Conservation (phyloP, 192 early-diverging fungal genomes). For the Helicostylum pulchrum region DNA sequence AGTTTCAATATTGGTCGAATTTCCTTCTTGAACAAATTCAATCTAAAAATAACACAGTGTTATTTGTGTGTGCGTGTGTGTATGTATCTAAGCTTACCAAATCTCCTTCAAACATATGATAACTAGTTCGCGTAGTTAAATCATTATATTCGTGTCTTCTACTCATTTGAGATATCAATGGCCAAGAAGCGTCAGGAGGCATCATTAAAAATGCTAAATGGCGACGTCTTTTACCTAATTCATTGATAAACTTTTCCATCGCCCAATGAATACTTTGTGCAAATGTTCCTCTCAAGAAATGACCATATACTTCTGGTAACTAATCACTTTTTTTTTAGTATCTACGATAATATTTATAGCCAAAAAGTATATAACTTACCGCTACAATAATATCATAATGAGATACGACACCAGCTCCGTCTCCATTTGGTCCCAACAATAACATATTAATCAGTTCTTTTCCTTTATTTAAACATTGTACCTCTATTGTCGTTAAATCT, state of each 20-base stretch:
- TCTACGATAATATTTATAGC: background rate
- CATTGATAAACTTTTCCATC: slow-evolving; percentile 53
- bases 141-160: slow-evolving; percentile 50
- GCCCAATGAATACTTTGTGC: slow-evolving; percentile 55
- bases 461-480: slow-evolving; percentile 47
- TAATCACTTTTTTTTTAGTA: slow-evolving; percentile 6
- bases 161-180: slow-evolving; percentile 70
- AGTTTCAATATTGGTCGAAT: slow-evolving; percentile 59
- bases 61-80: too few species aligned
- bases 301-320: slow-evolving; percentile 53
- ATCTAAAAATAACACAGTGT: slow-evolving; percentile 39
- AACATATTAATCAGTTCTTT: slow-evolving; percentile 48
- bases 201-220: slow-evolving; percentile 52
- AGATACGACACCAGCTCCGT: slow-evolving; percentile 45
- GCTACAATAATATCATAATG: slow-evolving; percentile 56
- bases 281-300: slow-evolving; percentile 43
- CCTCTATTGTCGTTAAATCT: slow-evolving; percentile 39
- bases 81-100: slow-evolving; percentile 30
- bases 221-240: slow-evolving; percentile 49
- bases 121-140: slow-evolving; percentile 43
- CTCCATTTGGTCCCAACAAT: slow-evolving; percentile 39
- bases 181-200: slow-evolving; percentile 74
- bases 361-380: slow-evolving; percentile 24
- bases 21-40: slow-evolving; percentile 56
- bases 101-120: slow-evolving; percentile 48